phyloP scores from a whole-genome alignment of 495 filamentous ascomycete species.

The Trypethelium eluteriae region DNA sequence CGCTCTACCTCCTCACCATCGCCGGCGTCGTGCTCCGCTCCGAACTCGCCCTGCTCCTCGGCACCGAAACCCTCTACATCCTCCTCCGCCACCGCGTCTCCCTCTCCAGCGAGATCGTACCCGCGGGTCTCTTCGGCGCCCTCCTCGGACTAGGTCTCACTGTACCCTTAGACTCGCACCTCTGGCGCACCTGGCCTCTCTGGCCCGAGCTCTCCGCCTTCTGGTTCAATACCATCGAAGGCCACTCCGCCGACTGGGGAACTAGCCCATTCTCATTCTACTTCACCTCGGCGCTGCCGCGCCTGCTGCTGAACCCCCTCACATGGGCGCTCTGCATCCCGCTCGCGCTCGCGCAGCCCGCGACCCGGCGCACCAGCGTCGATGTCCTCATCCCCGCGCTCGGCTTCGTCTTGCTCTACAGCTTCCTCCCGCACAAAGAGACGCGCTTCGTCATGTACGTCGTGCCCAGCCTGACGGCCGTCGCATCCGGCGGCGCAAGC shows the following conservation, averaged over 20 bases:
- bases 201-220: constrained; percentile 92
- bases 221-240: constrained; percentile 80
- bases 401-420: constrained; percentile 71
- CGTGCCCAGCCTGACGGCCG: constrained; percentile 70
- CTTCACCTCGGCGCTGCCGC: constrained; percentile 69
- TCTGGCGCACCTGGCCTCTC: constrained; percentile 68
- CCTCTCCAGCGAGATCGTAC: constrained; percentile 50
- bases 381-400: constrained; percentile 59
- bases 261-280: constrained; percentile 79
- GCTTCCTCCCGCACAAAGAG: constrained; percentile 86
- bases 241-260: constrained; percentile 75
- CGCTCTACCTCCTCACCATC: constrained; percentile 68
- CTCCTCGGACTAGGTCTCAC: constrained; percentile 55
- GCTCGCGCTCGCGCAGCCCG: constrained; percentile 48
- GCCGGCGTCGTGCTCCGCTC: constrained; percentile 84
- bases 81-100: constrained; percentile 49
- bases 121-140: constrained; percentile 60
- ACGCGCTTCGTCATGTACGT: constrained; percentile 90
- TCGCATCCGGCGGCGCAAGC: constrained; percentile 63
- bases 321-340: constrained; percentile 57
- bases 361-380: constrained; percentile 41
- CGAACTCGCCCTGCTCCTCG: constrained; percentile 77
- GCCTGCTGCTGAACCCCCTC: constrained; percentile 74
- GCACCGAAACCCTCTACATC: constrained; percentile 47
- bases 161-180: constrained; percentile 74